Conservation (phyloP, 73 alveolate species). For the Paramecium biaurelia region DNA sequence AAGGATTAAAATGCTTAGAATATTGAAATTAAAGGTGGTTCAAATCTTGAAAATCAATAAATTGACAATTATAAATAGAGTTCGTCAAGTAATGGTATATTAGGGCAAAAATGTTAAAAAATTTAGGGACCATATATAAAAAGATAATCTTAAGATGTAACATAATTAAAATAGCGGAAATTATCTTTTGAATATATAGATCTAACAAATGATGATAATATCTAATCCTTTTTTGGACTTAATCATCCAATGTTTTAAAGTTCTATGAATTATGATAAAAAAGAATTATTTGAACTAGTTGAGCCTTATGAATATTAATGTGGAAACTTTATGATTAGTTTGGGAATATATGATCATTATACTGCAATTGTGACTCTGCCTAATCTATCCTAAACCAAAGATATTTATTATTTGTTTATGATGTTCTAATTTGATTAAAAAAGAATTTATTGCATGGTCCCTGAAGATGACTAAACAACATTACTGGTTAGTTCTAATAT, state of each 20-base stretch:
- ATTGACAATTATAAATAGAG: not conserved
- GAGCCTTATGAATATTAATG: not conserved
- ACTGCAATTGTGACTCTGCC: not conserved
- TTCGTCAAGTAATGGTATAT: not conserved
- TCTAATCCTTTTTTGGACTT: not conserved
- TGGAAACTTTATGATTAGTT: not conserved
- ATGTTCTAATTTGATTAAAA: not conserved
- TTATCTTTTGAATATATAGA: not conserved
- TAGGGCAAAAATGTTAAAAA: not conserved
- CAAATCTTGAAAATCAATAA: not conserved
- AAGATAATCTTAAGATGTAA: not conserved
- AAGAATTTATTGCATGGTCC: not conserved
- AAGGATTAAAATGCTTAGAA: not conserved
- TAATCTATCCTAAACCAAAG: not conserved
- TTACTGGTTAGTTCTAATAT: not conserved
- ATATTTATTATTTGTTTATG: not conserved
- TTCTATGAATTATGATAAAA: not conserved
- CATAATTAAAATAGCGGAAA: not conserved
- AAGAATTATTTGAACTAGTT: not conserved
- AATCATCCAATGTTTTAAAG: not conserved
- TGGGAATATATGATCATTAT: not conserved
- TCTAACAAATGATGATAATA: not conserved
- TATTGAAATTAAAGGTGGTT: not conserved
- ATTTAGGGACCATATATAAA: not conserved
- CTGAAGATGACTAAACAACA: slow-evolving; percentile 31